Base-by-base conservation (phyloP, 352 stramenopile genomes). In the Globisporangium heterothallicum region DNA sequence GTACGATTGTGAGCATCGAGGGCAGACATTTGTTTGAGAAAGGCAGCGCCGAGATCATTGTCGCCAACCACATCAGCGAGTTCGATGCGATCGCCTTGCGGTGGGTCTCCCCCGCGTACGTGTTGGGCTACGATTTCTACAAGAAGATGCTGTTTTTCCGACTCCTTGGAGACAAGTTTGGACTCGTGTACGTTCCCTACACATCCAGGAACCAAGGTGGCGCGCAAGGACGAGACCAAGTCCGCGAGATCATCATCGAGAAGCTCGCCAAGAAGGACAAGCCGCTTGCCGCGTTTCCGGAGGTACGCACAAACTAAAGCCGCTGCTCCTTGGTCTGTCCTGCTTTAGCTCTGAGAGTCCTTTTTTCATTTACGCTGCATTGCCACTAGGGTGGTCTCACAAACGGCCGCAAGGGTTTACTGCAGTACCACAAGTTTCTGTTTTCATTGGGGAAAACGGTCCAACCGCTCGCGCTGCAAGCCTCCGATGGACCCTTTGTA, bases 71-170 rank as follows among this genome's bases (percentile, higher is more conserved):
- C 65, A 78, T 88, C 52, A 86, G 75, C 34, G 78, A 88, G 67
- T 84, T 88, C 40, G 78, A 86, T 38, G 78, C 75, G 0, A 56
- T 88, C 22, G 75, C 75, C 3, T 48, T 89, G 8, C 58, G 56
- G 0, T 51, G 44, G 18, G 52, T 87, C 50, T 65, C 65, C 12
- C 64, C 78, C 5, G 66, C 67, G 10, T 77, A 86, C 46, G 61
- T 86, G 19, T 64, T 89, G 41, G 78, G 78, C 40, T 89, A 89
- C 67, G 78, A 86, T n/a, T 86, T 89, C n/a, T 89, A 87, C 72
- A 82, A 89, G 59, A 78, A 78, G 29, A 82, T 86, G 73, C 56
- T 89, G 16, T 79, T 87, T 32, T 86, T 86, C 61, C 66, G 67
- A 29, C 55, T 87, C 32, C 54, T 87, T 12, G 66, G 73, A 8